phyloP scores from a whole-genome alignment of 305 asterid species.

The Ilex paraguariensis region DNA sequence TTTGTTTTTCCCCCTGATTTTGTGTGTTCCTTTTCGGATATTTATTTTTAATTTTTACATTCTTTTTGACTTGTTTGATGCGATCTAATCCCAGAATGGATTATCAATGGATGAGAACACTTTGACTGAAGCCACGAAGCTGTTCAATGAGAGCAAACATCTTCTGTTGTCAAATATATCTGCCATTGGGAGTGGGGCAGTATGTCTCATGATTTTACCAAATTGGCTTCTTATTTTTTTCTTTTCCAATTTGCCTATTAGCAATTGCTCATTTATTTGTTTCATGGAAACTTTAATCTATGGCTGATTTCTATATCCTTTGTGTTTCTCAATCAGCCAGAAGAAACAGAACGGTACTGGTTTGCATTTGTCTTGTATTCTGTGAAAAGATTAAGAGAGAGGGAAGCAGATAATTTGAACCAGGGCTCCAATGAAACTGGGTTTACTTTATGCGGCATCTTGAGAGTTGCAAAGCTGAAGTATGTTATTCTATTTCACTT shows the following conservation, averaged over 20 bases:
- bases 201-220: slow-evolving; percentile 23
- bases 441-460: slow-evolving; percentile 60
- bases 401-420: slow-evolving; percentile 20
- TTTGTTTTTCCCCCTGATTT: neutral
- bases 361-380: slow-evolving; percentile 73
- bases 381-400: slow-evolving; percentile 49
- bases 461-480: slow-evolving; percentile 76
- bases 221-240: slow-evolving; percentile 1
- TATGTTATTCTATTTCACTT: slow-evolving; percentile 20
- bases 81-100: slow-evolving; percentile 42
- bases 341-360: slow-evolving; percentile 89
- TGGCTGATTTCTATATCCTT: no score
- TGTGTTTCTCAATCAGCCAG: slow-evolving; percentile 45
- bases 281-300: neutral
- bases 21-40: neutral
- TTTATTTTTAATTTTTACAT: neutral
- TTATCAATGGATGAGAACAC: slow-evolving; percentile 40
- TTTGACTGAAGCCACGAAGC: slow-evolving; percentile 48
- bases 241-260: neutral
- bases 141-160: slow-evolving; percentile 64
- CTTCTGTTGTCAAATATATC: slow-evolving; percentile 50
- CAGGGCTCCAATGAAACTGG: slow-evolving; percentile 37
- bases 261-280: slow-evolving; percentile 1
- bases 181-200: slow-evolving; percentile 67
- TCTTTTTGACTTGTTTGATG: neutral